phyloP scores from a whole-genome alignment of 768 basidiomycete genomes.

The Termitomyces heimii region DNA sequence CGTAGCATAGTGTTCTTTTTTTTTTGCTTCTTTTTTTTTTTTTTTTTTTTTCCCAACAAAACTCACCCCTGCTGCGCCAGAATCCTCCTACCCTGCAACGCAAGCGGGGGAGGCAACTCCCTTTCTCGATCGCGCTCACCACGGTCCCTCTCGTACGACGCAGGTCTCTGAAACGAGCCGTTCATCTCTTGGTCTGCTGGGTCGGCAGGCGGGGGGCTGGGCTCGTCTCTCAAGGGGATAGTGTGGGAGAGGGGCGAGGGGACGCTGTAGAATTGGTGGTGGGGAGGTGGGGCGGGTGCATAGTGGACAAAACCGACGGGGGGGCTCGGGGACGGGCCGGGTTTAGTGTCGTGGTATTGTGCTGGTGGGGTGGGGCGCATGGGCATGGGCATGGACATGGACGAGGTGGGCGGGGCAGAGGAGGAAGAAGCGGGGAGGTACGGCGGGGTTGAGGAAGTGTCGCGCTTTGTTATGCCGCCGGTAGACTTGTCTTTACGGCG shows the following conservation, averaged over 20 bases:
- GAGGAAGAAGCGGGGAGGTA: constrained; percentile 31
- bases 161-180: no score
- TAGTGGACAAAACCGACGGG: constrained; percentile 59
- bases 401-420: constrained; percentile 1
- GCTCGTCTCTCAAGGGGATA: constrained; percentile 20
- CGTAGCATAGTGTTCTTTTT: no score
- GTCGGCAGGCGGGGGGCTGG: neutral
- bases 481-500: constrained; percentile 56
- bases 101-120: constrained; percentile 37
- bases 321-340: constrained; percentile 61
- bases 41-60: no score
- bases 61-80: constrained; percentile 26
- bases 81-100: constrained; percentile 32
- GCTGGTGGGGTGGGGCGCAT: constrained; percentile 38
- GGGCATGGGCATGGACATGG: constrained; percentile 37
- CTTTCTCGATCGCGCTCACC: constrained; percentile 34
- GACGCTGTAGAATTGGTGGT: constrained; percentile 35
- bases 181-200: no score
- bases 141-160: constrained; percentile 51
- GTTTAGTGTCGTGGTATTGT: constrained; percentile 31
- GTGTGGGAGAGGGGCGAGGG: constrained; percentile 49
- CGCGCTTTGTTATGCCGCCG: constrained; percentile 30
- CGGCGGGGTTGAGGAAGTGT: constrained; percentile 29
- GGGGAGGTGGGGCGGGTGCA: constrained; percentile 22
- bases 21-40: no score